Conservation (phyloP, 176 grass and related monocot genomes). For the Zoysia japonica region DNA sequence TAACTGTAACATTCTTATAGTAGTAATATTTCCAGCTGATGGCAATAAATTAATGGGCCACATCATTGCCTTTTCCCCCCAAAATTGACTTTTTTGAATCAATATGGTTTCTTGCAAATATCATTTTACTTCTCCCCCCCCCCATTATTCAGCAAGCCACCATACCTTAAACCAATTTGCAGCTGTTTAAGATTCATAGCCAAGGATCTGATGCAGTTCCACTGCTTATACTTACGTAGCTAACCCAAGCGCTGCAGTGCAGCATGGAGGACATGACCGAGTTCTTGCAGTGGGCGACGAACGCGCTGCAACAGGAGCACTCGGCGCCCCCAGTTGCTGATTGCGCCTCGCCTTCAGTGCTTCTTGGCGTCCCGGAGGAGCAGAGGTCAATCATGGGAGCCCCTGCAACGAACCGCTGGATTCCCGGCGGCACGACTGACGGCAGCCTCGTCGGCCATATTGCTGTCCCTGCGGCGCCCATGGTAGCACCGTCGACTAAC, state of each 20-base stretch:
- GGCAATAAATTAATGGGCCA: not conserved
- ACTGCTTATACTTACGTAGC: not conserved
- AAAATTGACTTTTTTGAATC: not conserved
- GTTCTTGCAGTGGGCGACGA: slow-evolving; percentile 49
- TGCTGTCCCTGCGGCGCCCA: not conserved
- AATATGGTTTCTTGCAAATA: not conserved
- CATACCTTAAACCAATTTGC: not conserved
- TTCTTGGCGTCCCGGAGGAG: slow-evolving; percentile 2
- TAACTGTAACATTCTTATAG: no score
- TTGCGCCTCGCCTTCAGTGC: slow-evolving; percentile 25
- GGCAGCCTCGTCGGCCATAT: not conserved
- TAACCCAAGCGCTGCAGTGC: not conserved
- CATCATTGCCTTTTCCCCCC: not conserved
- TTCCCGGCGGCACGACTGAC: slow-evolving; percentile 7
- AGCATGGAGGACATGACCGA: slow-evolving; percentile 35
- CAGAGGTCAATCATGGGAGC: not conserved
- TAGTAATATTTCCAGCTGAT: not conserved
- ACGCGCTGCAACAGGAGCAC: slow-evolving; percentile 40
- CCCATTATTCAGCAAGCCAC: not conserved
- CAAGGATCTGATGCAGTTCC: not conserved
- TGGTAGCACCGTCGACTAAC: not conserved
- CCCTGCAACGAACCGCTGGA: slow-evolving; percentile 30
- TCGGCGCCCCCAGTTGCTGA: not conserved
- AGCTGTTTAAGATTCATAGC: not conserved
- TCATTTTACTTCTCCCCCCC: not conserved